A percentile compares a stretch with the other conserved stretches of the same genome.
These are phyloP conservation scores for Metarhizium robertsii DNA, from an alignment of 2,329 filamentous ascomycete species.

Conservation along the genomic window DNA sequence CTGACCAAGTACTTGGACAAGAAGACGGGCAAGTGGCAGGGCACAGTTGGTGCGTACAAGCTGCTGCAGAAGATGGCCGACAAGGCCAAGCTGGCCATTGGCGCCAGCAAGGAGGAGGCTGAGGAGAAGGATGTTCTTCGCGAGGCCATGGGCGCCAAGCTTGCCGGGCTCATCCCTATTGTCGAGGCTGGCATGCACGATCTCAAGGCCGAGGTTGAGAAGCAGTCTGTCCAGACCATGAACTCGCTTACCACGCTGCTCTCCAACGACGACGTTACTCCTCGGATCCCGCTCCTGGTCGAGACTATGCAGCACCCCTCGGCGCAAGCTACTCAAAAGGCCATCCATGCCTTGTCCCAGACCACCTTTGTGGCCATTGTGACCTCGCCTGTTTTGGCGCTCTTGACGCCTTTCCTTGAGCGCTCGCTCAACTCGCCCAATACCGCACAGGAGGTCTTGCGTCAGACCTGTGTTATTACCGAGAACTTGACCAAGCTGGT, in stretches of 20 bases:
- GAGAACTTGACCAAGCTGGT: slow-evolving; percentile 98
- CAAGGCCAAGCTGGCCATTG: slow-evolving; percentile 80
- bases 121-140: slow-evolving; percentile 81
- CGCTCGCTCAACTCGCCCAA: slow-evolving; percentile 84
- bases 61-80: slow-evolving; percentile 89
- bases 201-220: slow-evolving; percentile 78
- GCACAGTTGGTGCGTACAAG: slow-evolving; percentile 76
- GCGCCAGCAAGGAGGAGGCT: slow-evolving; percentile 71
- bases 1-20: slow-evolving; percentile 69
- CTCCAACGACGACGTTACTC: slow-evolving; percentile 93
- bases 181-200: slow-evolving; percentile 95
- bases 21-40: slow-evolving; percentile 93
- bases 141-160: slow-evolving; percentile 79
- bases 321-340: slow-evolving; percentile 79
- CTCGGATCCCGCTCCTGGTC: slow-evolving; percentile 83
- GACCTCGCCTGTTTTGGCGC: slow-evolving; percentile 86
- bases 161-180: slow-evolving; percentile 81
- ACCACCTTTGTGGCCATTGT: slow-evolving; percentile 98
- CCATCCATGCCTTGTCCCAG: slow-evolving; percentile 91
- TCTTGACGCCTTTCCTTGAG: slow-evolving; percentile 90
- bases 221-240: slow-evolving; percentile 90
- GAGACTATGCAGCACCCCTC: slow-evolving; percentile 95
- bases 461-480: slow-evolving; percentile 91
- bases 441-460: slow-evolving; percentile 86
- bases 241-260: slow-evolving; percentile 79